A percentile compares a stretch with the other conserved stretches of the same genome.
Conservation (phyloP, 1,284 basidiomycete species). For the Inonotus hispidus region DNA sequence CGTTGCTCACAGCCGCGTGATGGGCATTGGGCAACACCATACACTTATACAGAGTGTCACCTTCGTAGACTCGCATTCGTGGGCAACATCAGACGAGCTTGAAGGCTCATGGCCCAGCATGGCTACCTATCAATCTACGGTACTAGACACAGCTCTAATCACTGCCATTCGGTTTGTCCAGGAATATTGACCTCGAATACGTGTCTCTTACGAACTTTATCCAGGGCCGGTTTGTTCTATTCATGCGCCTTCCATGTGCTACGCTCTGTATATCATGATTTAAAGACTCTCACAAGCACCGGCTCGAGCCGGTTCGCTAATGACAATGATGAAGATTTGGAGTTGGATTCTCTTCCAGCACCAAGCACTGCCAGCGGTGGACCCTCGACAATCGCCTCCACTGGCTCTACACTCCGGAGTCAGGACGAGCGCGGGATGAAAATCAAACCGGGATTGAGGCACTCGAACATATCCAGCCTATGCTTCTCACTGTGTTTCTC, state of each 20-base stretch:
- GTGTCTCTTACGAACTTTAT: not conserved
- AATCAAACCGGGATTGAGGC: constrained; percentile 21
- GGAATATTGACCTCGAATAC: not conserved
- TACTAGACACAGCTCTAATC: not conserved
- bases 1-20: no score
- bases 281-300: constrained; percentile 36
- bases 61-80: not conserved
- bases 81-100: not conserved
- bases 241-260: constrained; percentile 52
- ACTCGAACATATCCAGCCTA: constrained; percentile 48
- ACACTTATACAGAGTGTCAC: no score
- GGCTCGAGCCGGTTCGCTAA: constrained; percentile 27
- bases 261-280: constrained; percentile 49
- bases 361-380: constrained; percentile 6
- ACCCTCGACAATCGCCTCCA: not conserved
- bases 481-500: constrained; percentile 63
- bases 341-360: constrained; percentile 10
- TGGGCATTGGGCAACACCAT: no score
- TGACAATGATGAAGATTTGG: constrained; percentile 13
- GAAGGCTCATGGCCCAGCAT: not conserved
- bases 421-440: not conserved
- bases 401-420: not conserved
- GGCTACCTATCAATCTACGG: not conserved
- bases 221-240: constrained; percentile 43
- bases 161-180: not conserved